Base-by-base conservation (phyloP, 2,329 filamentous ascomycete genomes). In the Pezicula rhizophila region DNA sequence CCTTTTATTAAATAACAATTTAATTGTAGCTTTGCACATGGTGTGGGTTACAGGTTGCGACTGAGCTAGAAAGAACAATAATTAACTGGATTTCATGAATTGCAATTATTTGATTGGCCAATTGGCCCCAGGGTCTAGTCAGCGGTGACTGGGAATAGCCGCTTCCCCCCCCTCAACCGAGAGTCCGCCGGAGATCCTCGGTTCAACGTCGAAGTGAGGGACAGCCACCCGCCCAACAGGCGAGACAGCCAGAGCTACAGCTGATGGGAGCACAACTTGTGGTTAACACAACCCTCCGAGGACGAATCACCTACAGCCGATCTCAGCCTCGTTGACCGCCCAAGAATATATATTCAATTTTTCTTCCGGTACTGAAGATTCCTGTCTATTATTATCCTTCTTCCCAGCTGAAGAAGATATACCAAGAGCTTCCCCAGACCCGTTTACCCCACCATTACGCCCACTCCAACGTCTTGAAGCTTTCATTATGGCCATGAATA, bases 401-500 rank as follows among this genome's bases (percentile, higher is more conserved):
- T 8, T 18, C 4, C 38, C 14, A 40, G 23, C 23, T 17, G 10
- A 20, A 6, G 15, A 23, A 40, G 14, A 40, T 17, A 40, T 40
- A 31, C 40, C 28, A 10, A 31, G 28, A 11, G 25, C 20, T 42
- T 42, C 40, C 40, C 40, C 40, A 42, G 18, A 25, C 20, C 10
- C 14, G 12, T 20, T 23, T 45, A 34, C 45, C 46, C 44, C 50
- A 34, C 40, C 46, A 42, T 48, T 52, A 54, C 58, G 56, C 55
- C 48, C 47, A 48, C 51, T 34, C 42, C 23, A 23, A 7, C 23
- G 6, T 23, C 23, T 23, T 23, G 23, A 23, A 23, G 44, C 23
- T 39, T 42, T 42, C 49, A 37, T 47, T 57, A 87, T 88, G 84
- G 78, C 83, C 47, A 71, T 86, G 66, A 82, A 78, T 60, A 68